Evolutionary conservation across 148 eudicot genomes (phyloP), one percentile per base, ranked within the genome.

Genomic region (Vaccinium macrocarpon): DNA sequence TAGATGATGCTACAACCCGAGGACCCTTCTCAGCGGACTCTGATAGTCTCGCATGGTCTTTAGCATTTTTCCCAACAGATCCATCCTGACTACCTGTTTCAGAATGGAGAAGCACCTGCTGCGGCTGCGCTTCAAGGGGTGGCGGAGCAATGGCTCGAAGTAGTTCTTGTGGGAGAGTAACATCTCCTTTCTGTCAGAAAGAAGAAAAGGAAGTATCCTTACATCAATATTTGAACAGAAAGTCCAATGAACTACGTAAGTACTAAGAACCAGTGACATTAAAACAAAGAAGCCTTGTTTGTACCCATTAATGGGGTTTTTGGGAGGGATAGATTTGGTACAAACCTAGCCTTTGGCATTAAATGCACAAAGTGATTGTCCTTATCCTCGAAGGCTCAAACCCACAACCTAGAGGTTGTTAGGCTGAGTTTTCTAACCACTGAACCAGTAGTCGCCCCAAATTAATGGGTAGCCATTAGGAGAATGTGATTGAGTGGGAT

Each of bases 91-190:
- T 89, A 70, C 86, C 86, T 75, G 84, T 84, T 66, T 84, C 94
- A 86, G 89, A 80, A 84, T 92, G 91, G 82, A 85, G 86, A 83
- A 76, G 81, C 78, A 84, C 77, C 88, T 89, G 97, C 86, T 90
- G 95, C 52, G 83, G 64, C 84, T 93, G 97, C n/a, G 84, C 66
- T 76, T 97, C 97, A 61, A 95, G 89, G 76, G 96, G 93, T 80
- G 98, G 98, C 25, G 99, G 98, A 79, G 89, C 78, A 86, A 97
- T 95, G 81, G 97, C 90, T 76, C 92, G 91, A 81, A 97, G 95
- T 82, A 97, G 85, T 87, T 95, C 98, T 87, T 90, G 95, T 52
- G 99, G 99, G 86, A 97, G 93, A 82, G 92, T 92, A 71, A 87
- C 88, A 71, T 97, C 97, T 66, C 99, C 99, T 94, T 97, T 97